Base-by-base conservation (phyloP, 495 filamentous ascomycete genomes). In the Talaromyces liani region DNA sequence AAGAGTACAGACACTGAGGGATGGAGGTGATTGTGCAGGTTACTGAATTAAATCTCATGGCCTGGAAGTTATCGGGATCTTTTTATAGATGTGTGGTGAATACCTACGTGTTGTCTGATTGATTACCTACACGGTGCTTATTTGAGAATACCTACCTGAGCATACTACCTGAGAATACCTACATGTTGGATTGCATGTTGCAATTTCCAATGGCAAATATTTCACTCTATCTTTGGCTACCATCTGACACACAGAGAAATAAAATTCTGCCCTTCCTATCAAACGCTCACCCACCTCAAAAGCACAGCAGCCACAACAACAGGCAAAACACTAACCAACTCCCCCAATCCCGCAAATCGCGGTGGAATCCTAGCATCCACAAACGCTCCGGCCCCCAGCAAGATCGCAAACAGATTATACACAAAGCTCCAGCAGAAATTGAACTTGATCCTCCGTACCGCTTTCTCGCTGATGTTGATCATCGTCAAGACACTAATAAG, bases 251-350 rank as follows among this genome's bases (percentile, higher is more conserved):
- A 29, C 27, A 29, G 27, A 4, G 1, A 29, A 29, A 29, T 4
- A 3, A 29, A 29, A 29, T 4, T 29, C 3, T 29, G 0, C 27
- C 3, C 27, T 4, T 4, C 27, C 27, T 29, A 29, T 29, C 27
- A 29, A 31, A 1, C 0, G 0, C 3, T 68, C 18, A 67, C 61
- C 74, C 74, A 81, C 24, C 71, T 73, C 72, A 85, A 66, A 58
- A 75, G 70, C 65, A 82, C 66, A 31, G 79, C 87, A 57, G 87
- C 81, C 6, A 77, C 65, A 70, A 94, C 79, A 9, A 93, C 89
- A 2, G 90, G 91, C 68, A 91, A 61, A 0, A 93, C 87, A 68
- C 90, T 93, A 2, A 91, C 87, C 25, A 92, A 64, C 77, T 93
- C 90, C 0, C 90, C 91, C 29, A 92, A 68, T 0, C 89, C 90